Evolutionary conservation across 345 rosid species (phyloP).

Genomic region (Geranium rotundifolium): DNA sequence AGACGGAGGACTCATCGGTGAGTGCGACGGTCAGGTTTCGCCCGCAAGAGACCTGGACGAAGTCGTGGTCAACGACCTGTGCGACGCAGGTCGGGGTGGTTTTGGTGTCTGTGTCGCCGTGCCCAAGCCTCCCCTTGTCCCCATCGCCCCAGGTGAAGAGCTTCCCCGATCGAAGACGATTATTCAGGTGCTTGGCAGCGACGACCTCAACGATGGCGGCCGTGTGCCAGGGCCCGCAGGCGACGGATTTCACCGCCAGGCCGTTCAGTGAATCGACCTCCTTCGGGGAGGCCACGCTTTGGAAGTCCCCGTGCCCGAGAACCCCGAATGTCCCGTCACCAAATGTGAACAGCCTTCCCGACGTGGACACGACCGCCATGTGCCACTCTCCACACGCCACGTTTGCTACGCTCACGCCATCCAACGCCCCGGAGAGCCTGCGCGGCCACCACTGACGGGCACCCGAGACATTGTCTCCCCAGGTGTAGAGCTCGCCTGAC

Average conservation of each 20-base stretch:
- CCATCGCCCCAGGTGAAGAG: constrained; percentile 89
- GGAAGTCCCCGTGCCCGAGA: constrained; percentile 67
- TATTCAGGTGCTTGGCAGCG: constrained; percentile 19
- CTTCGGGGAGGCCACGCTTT: constrained; percentile 42
- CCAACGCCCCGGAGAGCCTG: constrained; percentile 32
- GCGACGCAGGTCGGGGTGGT: constrained; percentile 54
- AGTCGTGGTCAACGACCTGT: constrained; percentile 42
- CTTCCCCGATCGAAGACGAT: constrained; percentile 24
- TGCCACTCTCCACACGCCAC: constrained; percentile 87
- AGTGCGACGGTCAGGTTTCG: constrained; percentile 55
- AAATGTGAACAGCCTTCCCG: constrained; percentile 59
- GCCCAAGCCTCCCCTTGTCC: constrained; percentile 71
- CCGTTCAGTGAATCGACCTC: constrained; percentile 55
- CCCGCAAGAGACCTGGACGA: constrained; percentile 62
- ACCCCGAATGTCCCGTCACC: constrained; percentile 89
- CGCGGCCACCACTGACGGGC: constrained; percentile 41
- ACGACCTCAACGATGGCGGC: constrained; percentile 56
- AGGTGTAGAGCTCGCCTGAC: constrained; percentile 44
- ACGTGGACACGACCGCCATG: constrained; percentile 39
- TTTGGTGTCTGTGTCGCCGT: constrained; percentile 37
- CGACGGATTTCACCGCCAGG: constrained; percentile 36
- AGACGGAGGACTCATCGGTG: constrained; percentile 37
- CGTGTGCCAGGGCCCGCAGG: constrained; percentile 81
- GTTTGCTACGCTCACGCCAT: constrained; percentile 28
- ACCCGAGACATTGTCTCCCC: constrained; percentile 44